Percentiles rank a stretch among this genome's conserved stretches.
Conservation (phyloP, 2,329 filamentous ascomycete genomes). For the Trichoderma koningiopsis region DNA sequence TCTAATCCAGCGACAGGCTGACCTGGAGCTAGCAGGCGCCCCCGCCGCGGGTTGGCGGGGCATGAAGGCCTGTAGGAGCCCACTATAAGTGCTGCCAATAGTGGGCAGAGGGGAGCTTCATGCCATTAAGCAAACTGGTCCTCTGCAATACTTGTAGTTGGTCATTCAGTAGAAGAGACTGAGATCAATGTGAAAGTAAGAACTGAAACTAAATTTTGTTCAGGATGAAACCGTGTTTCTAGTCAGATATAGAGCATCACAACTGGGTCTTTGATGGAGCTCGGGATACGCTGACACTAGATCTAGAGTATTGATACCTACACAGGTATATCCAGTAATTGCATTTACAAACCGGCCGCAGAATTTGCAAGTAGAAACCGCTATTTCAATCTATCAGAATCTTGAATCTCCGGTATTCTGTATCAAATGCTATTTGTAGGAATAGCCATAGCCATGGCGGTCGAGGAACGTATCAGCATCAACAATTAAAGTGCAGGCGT, state of each 20-base stretch:
- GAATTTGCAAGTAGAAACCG: neutral
- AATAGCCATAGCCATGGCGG: neutral
- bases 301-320: neutral
- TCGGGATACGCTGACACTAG: neutral
- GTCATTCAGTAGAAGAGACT: too few species aligned
- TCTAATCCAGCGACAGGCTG: conserved; percentile 15
- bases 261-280: neutral
- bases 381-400: neutral
- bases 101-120: neutral
- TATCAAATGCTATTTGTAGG: neutral
- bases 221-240: neutral
- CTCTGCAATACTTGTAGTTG: too few species aligned
- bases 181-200: too few species aligned
- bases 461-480: neutral
- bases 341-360: neutral
- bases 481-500: neutral
- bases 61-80: neutral
- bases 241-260: neutral
- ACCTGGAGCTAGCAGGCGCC: neutral
- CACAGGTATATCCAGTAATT: neutral
- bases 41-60: conserved; percentile 9
- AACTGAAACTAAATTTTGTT: too few species aligned
- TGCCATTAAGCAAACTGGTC: neutral
- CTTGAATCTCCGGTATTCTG: neutral
- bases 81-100: neutral